phyloP scores from a whole-genome alignment of 192 early-diverging fungal species.

The Entomortierella beljakovae region DNA sequence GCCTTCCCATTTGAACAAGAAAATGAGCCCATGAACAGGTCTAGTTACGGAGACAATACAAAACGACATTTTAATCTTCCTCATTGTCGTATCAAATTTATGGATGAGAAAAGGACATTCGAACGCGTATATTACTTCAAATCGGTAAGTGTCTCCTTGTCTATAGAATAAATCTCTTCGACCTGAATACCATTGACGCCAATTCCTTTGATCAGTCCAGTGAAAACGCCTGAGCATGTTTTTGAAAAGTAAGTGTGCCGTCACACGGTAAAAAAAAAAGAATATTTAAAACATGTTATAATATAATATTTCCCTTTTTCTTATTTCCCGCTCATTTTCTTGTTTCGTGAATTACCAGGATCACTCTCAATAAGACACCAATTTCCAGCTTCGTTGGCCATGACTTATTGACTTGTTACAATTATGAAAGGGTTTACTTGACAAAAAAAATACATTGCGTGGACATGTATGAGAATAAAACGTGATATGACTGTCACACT shows the following conservation, averaged over 20 bases:
- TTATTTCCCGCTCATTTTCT: too few species aligned
- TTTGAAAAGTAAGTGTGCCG: not conserved
- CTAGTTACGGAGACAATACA: conserved; percentile 42
- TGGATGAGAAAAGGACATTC: too few species aligned
- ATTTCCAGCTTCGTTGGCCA: conserved; percentile 68
- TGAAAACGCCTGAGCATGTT: conserved; percentile 73
- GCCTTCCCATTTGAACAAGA: conserved; percentile 84
- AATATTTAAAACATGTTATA: not conserved
- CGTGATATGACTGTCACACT: too few species aligned
- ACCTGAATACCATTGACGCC: conserved; percentile 79
- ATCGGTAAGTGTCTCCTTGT: conserved; percentile 66
- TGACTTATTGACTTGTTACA: too few species aligned
- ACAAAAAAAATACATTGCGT: too few species aligned
- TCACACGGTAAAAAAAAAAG: not conserved
- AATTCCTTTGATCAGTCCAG: conserved; percentile 82
- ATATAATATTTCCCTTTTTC: not conserved
- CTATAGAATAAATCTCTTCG: conserved; percentile 84
- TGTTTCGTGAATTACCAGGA: conserved; percentile 73
- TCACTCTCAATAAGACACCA: conserved; percentile 92
- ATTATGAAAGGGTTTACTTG: too few species aligned
- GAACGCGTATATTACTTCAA: conserved; percentile 66
- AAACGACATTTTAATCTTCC: too few species aligned
- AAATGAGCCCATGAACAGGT: conserved; percentile 83
- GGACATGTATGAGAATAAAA: too few species aligned
- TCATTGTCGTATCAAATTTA: too few species aligned